A percentile compares a stretch with the other conserved stretches of the same genome.
Evolutionary conservation across 2,329 filamentous ascomycete genomes (phyloP).

Genomic region (Xylaria sp.): DNA sequence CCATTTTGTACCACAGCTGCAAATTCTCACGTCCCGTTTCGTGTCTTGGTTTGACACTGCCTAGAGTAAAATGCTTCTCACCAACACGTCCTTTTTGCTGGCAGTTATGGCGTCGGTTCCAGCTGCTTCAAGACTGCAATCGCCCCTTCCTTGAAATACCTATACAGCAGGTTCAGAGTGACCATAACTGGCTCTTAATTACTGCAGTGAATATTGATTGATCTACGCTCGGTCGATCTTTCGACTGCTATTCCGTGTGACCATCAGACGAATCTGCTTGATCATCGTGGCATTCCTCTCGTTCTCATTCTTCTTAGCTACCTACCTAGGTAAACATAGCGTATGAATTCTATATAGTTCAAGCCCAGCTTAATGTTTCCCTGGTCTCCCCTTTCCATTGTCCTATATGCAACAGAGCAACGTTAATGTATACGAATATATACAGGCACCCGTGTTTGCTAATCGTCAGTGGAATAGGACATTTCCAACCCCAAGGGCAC

Average conservation of each 20-base stretch:
- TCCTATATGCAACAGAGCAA: background rate
- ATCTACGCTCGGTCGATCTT: conserved; percentile 69
- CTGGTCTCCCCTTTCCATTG: background rate
- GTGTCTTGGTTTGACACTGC: conserved; percentile 58
- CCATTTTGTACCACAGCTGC: conserved; percentile 65
- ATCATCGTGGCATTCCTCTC: conserved; percentile 76
- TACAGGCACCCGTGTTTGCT: background rate
- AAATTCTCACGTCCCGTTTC: conserved; percentile 58
- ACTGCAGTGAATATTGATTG: conserved; percentile 50
- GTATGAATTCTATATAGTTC: conserved; percentile 41
- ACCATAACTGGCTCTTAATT: background rate
- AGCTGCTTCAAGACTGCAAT: background rate
- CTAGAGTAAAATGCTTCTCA: conserved; percentile 55
- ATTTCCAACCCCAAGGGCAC: conserved; percentile 64
- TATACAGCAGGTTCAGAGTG: background rate
- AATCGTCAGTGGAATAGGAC: conserved; percentile 44
- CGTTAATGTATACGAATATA: background rate
- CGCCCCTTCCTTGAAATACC: background rate
- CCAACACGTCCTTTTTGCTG: conserved; percentile 51
- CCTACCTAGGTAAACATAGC: conserved; percentile 71
- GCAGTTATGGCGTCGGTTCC: conserved; percentile 45
- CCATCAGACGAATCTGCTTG: conserved; percentile 72
- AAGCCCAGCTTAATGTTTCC: too few species aligned
- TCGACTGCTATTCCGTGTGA: conserved; percentile 64
- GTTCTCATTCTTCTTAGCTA: conserved; percentile 71